A percentile compares a stretch with the other conserved stretches of the same genome.
Evolutionary conservation across 306 rosid genomes (phyloP).

Genomic region (Prunus salicina): DNA sequence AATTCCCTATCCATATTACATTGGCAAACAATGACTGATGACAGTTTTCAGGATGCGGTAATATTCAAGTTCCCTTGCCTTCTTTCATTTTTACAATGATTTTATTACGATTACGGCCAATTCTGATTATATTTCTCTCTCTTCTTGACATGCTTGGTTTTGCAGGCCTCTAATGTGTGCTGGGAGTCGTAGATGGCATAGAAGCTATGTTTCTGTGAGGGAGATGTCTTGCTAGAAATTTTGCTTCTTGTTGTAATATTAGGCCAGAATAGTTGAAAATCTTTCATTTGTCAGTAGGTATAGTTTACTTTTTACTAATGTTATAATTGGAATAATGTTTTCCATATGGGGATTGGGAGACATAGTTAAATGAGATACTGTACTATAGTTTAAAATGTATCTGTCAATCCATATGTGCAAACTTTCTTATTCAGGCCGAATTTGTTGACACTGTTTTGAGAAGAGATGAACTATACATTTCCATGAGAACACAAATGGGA

Average conservation of each 20-base stretch:
- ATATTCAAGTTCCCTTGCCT: conserved; percentile 1
- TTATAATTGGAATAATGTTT: background rate
- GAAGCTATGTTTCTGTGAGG: background rate
- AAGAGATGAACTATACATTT: no score
- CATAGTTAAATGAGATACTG: background rate
- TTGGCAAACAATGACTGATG: conserved; percentile 45
- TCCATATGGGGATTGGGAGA: background rate
- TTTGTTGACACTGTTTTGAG: no score
- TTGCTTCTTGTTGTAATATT: background rate
- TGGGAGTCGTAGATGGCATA: background rate
- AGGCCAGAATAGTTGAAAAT: background rate
- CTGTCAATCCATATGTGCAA: no score
- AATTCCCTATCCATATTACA: conserved; percentile 60
- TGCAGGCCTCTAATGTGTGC: background rate
- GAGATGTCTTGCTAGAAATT: background rate
- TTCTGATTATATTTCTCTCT: background rate
- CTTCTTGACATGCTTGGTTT: background rate
- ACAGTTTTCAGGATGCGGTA: conserved; percentile 13
- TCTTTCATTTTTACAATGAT: background rate
- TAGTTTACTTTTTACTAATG: background rate
- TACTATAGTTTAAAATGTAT: no score
- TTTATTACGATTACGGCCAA: background rate
- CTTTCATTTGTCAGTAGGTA: background rate
- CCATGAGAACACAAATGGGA: no score
- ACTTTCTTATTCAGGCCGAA: conserved; percentile 7